Evolutionary conservation across 495 filamentous ascomycete genomes (phyloP).

Genomic region (Baudoinia panamericana): DNA sequence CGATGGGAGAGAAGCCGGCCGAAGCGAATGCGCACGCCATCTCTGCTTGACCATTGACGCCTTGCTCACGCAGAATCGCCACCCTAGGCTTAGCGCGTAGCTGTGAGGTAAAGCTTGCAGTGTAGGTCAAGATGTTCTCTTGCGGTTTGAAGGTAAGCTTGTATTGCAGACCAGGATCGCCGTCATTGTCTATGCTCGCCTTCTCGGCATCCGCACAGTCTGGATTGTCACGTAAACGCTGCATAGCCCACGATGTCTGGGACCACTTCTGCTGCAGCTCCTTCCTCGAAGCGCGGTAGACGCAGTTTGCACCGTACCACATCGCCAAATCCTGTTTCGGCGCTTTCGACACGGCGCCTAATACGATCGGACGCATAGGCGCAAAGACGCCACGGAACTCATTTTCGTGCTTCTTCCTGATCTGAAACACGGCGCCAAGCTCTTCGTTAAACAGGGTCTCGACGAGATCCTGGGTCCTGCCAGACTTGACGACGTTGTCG

Average conservation of each 20-base stretch:
- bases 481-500: constrained; percentile 50
- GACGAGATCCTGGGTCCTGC: constrained; percentile 44
- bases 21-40: constrained; percentile 94
- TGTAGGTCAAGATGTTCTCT: constrained; percentile 58
- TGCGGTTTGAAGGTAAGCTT: constrained; percentile 70
- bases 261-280: constrained; percentile 83
- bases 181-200: constrained; percentile 57
- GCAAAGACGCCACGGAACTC: constrained; percentile 85
- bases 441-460: constrained; percentile 88
- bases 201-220: constrained; percentile 78
- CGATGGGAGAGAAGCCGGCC: constrained; percentile 80
- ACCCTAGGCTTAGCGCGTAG: constrained; percentile 68
- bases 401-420: constrained; percentile 67
- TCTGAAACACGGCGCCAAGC: constrained; percentile 93
- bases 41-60: constrained; percentile 87
- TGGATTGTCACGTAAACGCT: constrained; percentile 79
- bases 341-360: constrained; percentile 57
- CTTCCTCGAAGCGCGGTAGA: constrained; percentile 55
- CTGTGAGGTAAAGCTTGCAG: constrained; percentile 53
- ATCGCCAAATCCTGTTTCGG: constrained; percentile 71
- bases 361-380: constrained; percentile 36
- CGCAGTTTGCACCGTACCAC: constrained; percentile 48
- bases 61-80: constrained; percentile 88
- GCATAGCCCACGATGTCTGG: constrained; percentile 79
- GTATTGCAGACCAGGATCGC: constrained; percentile 74